Conservation (phyloP, 192 early-diverging fungal species). For the Thoreauomyces humboldtii region DNA sequence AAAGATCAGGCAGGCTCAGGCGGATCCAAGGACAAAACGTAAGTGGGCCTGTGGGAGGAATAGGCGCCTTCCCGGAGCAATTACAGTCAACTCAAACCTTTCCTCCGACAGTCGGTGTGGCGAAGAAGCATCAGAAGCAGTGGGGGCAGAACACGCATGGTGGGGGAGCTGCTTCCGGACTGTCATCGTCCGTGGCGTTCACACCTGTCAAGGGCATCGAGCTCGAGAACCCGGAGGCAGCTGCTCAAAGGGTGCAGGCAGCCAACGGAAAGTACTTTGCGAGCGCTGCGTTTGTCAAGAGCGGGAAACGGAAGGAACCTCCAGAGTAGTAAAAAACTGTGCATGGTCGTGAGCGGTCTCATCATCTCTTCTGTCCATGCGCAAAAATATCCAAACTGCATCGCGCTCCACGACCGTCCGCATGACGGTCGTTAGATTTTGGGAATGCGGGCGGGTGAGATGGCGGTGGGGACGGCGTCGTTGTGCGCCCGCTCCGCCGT, state of each 20-base stretch:
- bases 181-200: conserved; percentile 86
- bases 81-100: not conserved
- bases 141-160: conserved; percentile 6
- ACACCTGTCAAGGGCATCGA: conserved; percentile 96
- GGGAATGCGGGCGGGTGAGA: too few species aligned
- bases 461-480: too few species aligned
- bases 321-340: too few species aligned
- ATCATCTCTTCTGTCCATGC: too few species aligned
- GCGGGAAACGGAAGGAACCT: too few species aligned
- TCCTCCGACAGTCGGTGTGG: conserved; percentile 12
- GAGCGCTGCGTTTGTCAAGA: conserved; percentile 8
- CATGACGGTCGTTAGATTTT: too few species aligned
- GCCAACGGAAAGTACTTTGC: conserved; percentile 27
- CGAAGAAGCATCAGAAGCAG: conserved; percentile 27
- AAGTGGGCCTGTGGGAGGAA: too few species aligned
- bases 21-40: conserved; percentile 71
- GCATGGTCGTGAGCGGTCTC: too few species aligned
- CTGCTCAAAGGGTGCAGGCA: conserved; percentile 18
- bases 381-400: too few species aligned
- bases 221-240: conserved; percentile 75
- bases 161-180: conserved; percentile 65
- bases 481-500: too few species aligned
- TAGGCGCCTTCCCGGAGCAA: too few species aligned
- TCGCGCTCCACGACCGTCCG: too few species aligned
- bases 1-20: conserved; percentile 69